These are phyloP conservation scores for Arctium minus DNA, from an alignment of 129 eudicot genomes.

Conservation along the genomic window DNA sequence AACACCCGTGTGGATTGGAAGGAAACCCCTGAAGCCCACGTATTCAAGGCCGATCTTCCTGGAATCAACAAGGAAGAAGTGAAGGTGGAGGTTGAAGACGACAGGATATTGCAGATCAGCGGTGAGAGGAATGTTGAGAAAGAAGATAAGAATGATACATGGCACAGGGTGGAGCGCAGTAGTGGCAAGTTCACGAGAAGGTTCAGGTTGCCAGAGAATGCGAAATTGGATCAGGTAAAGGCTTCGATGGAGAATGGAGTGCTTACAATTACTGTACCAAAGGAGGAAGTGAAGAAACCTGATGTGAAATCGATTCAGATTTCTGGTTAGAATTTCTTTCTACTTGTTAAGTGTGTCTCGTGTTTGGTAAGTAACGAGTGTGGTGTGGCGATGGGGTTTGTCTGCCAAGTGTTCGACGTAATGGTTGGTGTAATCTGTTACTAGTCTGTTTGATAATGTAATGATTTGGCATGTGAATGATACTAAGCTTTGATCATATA, in stretches of 20 bases:
- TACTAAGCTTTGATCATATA: neutral
- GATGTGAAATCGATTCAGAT: slow-evolving; percentile 17
- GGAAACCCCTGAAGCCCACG: slow-evolving; percentile 23
- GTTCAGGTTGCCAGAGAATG: slow-evolving; percentile 26
- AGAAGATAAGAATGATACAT: slow-evolving; percentile 25
- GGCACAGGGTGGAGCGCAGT: slow-evolving; percentile 35
- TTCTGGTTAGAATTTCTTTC: slow-evolving; percentile 14
- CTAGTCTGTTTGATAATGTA: neutral
- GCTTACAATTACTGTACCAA: slow-evolving; percentile 17
- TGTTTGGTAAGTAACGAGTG: neutral
- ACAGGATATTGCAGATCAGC: slow-evolving; percentile 23
- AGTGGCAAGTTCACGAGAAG: slow-evolving; percentile 28
- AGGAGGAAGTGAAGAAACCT: slow-evolving; percentile 15
- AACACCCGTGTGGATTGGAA: slow-evolving; percentile 27
- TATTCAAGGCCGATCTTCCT: slow-evolving; percentile 25
- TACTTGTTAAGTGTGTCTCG: too few species aligned
- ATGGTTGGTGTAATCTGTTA: neutral
- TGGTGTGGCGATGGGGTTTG: neutral
- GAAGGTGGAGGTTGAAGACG: slow-evolving; percentile 31
- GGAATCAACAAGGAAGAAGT: slow-evolving; percentile 35
- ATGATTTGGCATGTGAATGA: neutral
- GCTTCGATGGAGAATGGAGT: slow-evolving; percentile 25
- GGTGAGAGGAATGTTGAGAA: slow-evolving; percentile 27
- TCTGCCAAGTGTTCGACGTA: slow-evolving; percentile 4
- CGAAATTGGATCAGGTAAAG: slow-evolving; percentile 19